Evolutionary conservation across 305 asterid species (phyloP).

Genomic region (Plantago rigida): DNA sequence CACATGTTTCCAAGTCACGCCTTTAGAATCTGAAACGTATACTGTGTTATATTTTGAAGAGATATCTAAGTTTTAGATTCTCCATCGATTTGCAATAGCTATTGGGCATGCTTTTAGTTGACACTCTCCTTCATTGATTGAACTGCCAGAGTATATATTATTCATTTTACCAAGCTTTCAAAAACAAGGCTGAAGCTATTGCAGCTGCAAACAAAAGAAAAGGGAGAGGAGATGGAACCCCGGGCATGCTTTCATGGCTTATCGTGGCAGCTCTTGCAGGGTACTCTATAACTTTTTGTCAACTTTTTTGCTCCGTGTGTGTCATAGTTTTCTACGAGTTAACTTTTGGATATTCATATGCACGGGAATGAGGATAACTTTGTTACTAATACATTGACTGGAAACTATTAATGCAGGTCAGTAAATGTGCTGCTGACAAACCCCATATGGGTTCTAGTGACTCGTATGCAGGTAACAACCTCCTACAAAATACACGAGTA

Average conservation of each 20-base stretch:
- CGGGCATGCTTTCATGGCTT: conserved; percentile 87
- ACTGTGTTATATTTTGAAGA: no score
- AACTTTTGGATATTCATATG: neutral
- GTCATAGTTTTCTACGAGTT: conserved; percentile 9
- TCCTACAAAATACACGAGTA: neutral
- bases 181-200: conserved; percentile 77
- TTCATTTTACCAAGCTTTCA: conserved; percentile 80
- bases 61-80: neutral
- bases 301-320: neutral
- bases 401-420: conserved; percentile 40
- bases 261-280: conserved; percentile 92
- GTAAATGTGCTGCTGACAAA: conserved; percentile 70
- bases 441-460: conserved; percentile 93
- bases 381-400: conserved; percentile 15
- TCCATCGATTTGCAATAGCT: neutral
- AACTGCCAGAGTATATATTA: conserved; percentile 73
- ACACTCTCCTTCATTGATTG: conserved; percentile 28
- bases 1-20: no score
- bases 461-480: conserved; percentile 78
- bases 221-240: conserved; percentile 78
- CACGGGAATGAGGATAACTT: neutral
- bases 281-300: conserved; percentile 28
- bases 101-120: conserved; percentile 13
- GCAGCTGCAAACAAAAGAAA: conserved; percentile 48
- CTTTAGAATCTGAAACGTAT: no score